Conservation (phyloP, 2,329 filamentous ascomycete species). For the Sporothrix pallida region DNA sequence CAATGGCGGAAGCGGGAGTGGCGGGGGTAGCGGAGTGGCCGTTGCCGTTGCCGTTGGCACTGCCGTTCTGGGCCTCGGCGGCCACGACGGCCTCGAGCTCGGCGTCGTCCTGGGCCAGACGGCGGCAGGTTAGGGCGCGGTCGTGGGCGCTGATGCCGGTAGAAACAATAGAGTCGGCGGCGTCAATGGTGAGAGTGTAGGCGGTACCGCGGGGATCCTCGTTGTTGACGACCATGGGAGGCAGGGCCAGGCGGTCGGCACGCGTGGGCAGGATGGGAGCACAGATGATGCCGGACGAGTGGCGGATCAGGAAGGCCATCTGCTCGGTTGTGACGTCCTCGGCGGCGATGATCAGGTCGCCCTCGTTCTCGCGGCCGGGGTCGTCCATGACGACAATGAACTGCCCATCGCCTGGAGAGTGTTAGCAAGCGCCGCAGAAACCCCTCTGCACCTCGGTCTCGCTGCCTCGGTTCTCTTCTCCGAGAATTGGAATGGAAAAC, state of each 20-base stretch:
- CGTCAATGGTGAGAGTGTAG: conserved; percentile 90
- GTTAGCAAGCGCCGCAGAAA: background rate
- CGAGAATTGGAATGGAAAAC: conserved; percentile 40
- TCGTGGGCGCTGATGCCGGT: conserved; percentile 93
- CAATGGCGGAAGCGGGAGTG: conserved; percentile 60
- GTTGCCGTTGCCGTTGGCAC: conserved; percentile 13
- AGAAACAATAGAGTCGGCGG: conserved; percentile 71
- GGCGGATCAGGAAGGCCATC: conserved; percentile 94
- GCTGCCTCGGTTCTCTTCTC: background rate
- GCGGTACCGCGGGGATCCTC: conserved; percentile 90
- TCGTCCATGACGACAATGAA: conserved; percentile 97
- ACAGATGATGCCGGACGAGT: conserved; percentile 91
- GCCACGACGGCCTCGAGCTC: conserved; percentile 33
- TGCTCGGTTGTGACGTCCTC: conserved; percentile 82
- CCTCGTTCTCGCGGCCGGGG: conserved; percentile 93
- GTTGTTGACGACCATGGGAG: conserved; percentile 79
- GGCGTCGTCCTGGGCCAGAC: conserved; percentile 61
- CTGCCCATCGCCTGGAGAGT: conserved; percentile 51
- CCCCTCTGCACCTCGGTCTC: background rate
- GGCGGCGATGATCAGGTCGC: conserved; percentile 94
- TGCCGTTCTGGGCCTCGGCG: conserved; percentile 9
- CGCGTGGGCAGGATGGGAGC: conserved; percentile 75
- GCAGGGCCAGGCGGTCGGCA: conserved; percentile 74
- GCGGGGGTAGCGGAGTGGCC: background rate
- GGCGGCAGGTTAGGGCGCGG: conserved; percentile 78